phyloP scores from a whole-genome alignment of 768 basidiomycete species.

The Panellus pusillus region DNA sequence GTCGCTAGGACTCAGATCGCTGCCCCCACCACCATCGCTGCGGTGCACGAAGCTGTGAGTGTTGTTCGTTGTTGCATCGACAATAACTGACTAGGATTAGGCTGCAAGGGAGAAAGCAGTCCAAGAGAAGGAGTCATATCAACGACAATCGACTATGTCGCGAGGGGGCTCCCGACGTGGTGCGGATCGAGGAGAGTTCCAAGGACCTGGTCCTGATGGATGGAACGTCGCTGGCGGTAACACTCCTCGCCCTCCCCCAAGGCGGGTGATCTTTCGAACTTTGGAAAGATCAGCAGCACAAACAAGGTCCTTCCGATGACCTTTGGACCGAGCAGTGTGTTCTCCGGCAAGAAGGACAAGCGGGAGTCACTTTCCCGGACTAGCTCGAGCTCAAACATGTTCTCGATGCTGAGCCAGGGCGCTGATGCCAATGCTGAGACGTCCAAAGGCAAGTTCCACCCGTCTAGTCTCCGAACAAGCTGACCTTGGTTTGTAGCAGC shows the following conservation, averaged over 20 bases:
- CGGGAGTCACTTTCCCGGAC: slow-evolving; percentile 77
- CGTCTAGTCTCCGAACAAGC: slow-evolving; percentile 48
- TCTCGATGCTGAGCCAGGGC: slow-evolving; percentile 76
- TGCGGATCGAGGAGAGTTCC: slow-evolving; percentile 58
- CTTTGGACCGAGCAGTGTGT: slow-evolving; percentile 86
- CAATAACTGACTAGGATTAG: slow-evolving; percentile 34
- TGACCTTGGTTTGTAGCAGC: slow-evolving; percentile 47
- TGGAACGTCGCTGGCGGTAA: slow-evolving; percentile 67
- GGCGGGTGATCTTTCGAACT: slow-evolving; percentile 83
- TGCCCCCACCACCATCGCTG: slow-evolving; percentile 85
- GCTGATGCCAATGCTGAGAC: slow-evolving; percentile 54
- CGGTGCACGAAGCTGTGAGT: slow-evolving; percentile 83
- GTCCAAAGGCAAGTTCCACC: slow-evolving; percentile 45
- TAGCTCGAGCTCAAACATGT: slow-evolving; percentile 84
- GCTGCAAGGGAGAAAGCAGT: slow-evolving; percentile 81
- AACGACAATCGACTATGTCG: slow-evolving; percentile 75
- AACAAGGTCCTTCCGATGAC: slow-evolving; percentile 62
- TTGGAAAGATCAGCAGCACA: slow-evolving; percentile 92
- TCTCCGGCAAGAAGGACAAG: slow-evolving; percentile 71
- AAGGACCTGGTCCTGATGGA: slow-evolving; percentile 74
- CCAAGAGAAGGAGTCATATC: slow-evolving; percentile 57
- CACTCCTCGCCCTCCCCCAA: slow-evolving; percentile 63
- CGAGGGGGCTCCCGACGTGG: slow-evolving; percentile 90
- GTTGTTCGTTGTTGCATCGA: slow-evolving; percentile 1
- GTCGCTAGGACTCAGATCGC: slow-evolving; percentile 65